Percentiles rank a stretch among this genome's conserved stretches.
Conservation (phyloP, 306 rosid genomes). For the Trichosanthes truncata region DNA sequence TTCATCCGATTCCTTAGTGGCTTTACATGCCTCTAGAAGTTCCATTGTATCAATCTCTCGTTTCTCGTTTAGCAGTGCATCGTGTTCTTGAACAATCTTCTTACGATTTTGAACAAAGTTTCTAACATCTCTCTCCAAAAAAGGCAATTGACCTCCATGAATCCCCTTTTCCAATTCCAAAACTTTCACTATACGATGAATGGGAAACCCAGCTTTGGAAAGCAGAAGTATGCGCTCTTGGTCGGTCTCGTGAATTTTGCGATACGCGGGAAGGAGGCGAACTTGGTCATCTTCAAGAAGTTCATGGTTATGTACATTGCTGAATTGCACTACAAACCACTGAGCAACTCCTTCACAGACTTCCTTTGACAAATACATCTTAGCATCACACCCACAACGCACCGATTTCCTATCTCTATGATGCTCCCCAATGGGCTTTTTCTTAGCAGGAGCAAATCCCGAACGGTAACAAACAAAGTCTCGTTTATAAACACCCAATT, state of each 20-base stretch:
- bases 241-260: constrained; percentile 84
- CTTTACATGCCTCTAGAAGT: constrained; percentile 89
- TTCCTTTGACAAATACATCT: constrained; percentile 90
- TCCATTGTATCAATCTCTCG: constrained; percentile 74
- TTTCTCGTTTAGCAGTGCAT: constrained; percentile 72
- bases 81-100: constrained; percentile 76
- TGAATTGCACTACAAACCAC: constrained; percentile 90
- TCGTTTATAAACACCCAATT: constrained; percentile 81
- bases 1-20: constrained; percentile 54
- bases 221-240: constrained; percentile 87
- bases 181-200: constrained; percentile 88
- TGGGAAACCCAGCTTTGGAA: constrained; percentile 85
- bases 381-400: constrained; percentile 94
- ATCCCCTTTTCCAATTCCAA: constrained; percentile 91
- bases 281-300: constrained; percentile 95
- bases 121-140: constrained; percentile 91
- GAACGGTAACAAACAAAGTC: constrained; percentile 97
- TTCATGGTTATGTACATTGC: constrained; percentile 86
- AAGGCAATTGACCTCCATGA: constrained; percentile 89
- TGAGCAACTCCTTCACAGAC: constrained; percentile 70
- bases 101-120: constrained; percentile 89
- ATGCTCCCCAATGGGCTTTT: constrained; percentile 69
- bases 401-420: constrained; percentile 91
- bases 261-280: constrained; percentile 85
- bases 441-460: constrained; percentile 81